These are phyloP conservation scores for Pulicaria dysenterica DNA, from an alignment of 129 eudicot genomes.

Conservation along the genomic window DNA sequence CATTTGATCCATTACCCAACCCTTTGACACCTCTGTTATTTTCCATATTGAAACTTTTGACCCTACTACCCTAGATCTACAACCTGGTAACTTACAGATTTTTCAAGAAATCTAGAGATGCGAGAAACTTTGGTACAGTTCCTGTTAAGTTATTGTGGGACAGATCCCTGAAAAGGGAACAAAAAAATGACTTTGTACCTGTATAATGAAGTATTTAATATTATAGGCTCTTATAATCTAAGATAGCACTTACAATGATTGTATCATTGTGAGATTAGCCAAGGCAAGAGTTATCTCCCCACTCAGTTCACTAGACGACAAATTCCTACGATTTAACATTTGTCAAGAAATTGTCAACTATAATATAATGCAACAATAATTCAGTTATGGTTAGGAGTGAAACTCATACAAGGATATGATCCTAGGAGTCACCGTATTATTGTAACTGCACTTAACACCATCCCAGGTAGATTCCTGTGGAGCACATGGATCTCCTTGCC, in stretches of 20 bases:
- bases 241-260: constrained; percentile 30
- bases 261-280: constrained; percentile 37
- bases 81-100: constrained; percentile 35
- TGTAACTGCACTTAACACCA: constrained; percentile 40
- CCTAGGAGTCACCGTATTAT: constrained; percentile 12
- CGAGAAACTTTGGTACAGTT: constrained; percentile 35
- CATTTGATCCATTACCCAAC: too few relatives aligned
- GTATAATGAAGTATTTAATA: neutral
- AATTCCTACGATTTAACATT: constrained; percentile 27
- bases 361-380: neutral
- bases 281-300: constrained; percentile 36
- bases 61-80: neutral
- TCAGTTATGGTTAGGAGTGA: neutral
- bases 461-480: constrained; percentile 39
- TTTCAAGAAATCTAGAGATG: constrained; percentile 19
- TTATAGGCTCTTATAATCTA: neutral
- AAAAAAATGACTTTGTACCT: neutral
- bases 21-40: too few relatives aligned
- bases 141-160: constrained; percentile 42
- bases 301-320: constrained; percentile 34
- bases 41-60: neutral
- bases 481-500: constrained; percentile 56
- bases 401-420: constrained; percentile 36
- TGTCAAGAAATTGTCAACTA: neutral
- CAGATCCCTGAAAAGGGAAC: constrained; percentile 36